Conservation (phyloP, 352 stramenopile genomes). For the Globisporangium uncinulatum region DNA sequence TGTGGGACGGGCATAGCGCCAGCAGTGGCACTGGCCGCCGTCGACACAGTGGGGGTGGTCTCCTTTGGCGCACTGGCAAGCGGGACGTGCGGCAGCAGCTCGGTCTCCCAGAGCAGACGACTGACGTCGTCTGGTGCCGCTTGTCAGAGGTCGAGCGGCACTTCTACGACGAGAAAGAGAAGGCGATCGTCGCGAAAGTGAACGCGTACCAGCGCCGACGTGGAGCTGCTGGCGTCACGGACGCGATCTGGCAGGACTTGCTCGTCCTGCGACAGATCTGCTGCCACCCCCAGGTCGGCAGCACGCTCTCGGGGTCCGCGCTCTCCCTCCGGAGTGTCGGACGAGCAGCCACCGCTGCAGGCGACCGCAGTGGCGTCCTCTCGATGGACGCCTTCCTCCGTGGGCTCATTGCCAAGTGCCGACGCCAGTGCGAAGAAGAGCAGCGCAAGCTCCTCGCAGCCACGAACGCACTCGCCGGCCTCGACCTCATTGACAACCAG, state of each 20-base stretch:
- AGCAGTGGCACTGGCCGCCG: background rate
- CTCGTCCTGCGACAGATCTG: conserved; percentile 87
- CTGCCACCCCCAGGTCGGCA: conserved; percentile 89
- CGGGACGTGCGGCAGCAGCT: conserved; percentile 66
- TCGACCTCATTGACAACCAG: conserved; percentile 34
- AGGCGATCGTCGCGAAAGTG: conserved; percentile 33
- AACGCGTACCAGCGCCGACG: conserved; percentile 25
- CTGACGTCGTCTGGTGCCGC: conserved; percentile 51
- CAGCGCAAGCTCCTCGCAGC: conserved; percentile 73
- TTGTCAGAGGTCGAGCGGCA: conserved; percentile 74
- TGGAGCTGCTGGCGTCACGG: conserved; percentile 16
- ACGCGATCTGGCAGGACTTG: conserved; percentile 58
- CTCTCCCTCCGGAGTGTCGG: conserved; percentile 6
- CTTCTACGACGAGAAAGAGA: conserved; percentile 73
- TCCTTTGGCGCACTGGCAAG: conserved; percentile 82
- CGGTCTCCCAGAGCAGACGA: conserved; percentile 44
- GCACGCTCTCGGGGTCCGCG: conserved; percentile 15
- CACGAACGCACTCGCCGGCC: conserved; percentile 60
- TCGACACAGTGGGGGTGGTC: conserved; percentile 17
- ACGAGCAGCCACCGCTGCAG: background rate
- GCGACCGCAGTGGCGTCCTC: conserved; percentile 24
- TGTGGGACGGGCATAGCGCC: conserved; percentile 24
- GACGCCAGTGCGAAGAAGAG: conserved; percentile 75
- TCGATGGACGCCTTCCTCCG: conserved; percentile 81
- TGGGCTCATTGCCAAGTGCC: conserved; percentile 58